Percentiles rank a stretch among this genome's conserved stretches.
Conservation (phyloP, 179 eudicot species). For the Heliamphora pulchella region DNA sequence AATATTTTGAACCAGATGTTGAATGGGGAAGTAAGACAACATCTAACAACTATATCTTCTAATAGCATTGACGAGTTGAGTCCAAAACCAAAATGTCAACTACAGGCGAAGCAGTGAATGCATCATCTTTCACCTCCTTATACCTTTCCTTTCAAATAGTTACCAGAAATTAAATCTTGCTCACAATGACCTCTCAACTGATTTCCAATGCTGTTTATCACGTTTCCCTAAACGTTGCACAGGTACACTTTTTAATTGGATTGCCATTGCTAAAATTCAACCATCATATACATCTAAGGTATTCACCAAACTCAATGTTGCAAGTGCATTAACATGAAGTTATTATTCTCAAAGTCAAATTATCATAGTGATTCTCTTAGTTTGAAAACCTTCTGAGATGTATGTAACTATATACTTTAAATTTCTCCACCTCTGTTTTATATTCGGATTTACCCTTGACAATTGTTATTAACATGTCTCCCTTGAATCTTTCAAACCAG, state of each 20-base stretch:
- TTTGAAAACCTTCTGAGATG: not conserved
- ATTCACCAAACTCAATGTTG: not conserved
- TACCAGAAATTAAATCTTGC: not conserved
- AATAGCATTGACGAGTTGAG: not conserved
- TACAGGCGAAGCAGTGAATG: not conserved
- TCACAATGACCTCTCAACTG: constrained; percentile 1
- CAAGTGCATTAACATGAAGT: not conserved
- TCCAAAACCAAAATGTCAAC: not conserved
- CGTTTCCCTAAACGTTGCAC: not conserved
- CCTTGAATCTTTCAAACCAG: not conserved
- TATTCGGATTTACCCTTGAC: not conserved
- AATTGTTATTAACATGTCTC: not conserved
- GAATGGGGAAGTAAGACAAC: not conserved
- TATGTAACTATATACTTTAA: not conserved
- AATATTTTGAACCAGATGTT: not conserved
- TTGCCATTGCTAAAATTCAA: not conserved
- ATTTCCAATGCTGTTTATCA: not conserved
- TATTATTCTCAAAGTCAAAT: too few species aligned
- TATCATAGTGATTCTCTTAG: not conserved
- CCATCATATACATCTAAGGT: not conserved
- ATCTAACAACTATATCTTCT: not conserved
- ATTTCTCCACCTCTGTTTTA: not conserved
- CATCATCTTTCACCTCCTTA: not conserved
- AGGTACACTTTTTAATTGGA: not conserved
- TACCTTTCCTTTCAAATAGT: not conserved